These are phyloP conservation scores for Cutaneotrichosporon curvatum DNA, from an alignment of 1,284 basidiomycete species.

Conservation along the genomic window DNA sequence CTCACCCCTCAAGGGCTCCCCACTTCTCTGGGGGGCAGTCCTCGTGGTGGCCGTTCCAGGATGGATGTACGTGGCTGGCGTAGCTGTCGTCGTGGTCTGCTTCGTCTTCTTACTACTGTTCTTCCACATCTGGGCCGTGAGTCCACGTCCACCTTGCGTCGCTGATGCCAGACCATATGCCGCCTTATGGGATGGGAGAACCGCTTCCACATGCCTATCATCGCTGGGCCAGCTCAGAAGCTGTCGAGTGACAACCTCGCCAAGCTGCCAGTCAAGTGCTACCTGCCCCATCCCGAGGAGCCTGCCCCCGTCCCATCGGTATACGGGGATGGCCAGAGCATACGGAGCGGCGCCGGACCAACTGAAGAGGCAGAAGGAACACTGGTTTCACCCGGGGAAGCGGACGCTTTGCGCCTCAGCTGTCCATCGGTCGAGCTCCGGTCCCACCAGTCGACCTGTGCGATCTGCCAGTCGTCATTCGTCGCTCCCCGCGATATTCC, in stretches of 20 bases:
- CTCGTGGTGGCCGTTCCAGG: conserved; percentile 30
- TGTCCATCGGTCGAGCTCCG: conserved; percentile 20
- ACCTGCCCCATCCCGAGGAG: conserved; percentile 20
- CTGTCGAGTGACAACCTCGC: conserved; percentile 12
- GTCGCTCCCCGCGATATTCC: conserved; percentile 16
- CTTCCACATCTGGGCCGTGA: background rate
- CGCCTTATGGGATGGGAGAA: conserved; percentile 1
- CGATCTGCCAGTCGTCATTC: conserved; percentile 35
- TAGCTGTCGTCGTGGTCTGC: conserved; percentile 22
- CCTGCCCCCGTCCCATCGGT: conserved; percentile 4
- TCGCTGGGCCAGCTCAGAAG: background rate
- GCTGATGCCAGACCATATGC: background rate
- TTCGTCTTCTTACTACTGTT: conserved; percentile 22
- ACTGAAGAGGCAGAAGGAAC: conserved; percentile 1
- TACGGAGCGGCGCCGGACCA: background rate
- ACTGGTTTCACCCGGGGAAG: conserved; percentile 3
- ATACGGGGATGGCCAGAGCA: background rate
- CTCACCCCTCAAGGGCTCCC: conserved; percentile 25
- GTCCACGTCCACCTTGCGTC: background rate
- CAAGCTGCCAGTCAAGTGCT: conserved; percentile 22
- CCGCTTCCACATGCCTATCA: background rate
- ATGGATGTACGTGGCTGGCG: conserved; percentile 34
- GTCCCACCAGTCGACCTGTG: conserved; percentile 24
- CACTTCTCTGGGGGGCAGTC: conserved; percentile 34
- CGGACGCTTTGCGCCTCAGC: conserved; percentile 15